phyloP scores from a whole-genome alignment of 2,329 filamentous ascomycete species.

The Alternaria sp. region DNA sequence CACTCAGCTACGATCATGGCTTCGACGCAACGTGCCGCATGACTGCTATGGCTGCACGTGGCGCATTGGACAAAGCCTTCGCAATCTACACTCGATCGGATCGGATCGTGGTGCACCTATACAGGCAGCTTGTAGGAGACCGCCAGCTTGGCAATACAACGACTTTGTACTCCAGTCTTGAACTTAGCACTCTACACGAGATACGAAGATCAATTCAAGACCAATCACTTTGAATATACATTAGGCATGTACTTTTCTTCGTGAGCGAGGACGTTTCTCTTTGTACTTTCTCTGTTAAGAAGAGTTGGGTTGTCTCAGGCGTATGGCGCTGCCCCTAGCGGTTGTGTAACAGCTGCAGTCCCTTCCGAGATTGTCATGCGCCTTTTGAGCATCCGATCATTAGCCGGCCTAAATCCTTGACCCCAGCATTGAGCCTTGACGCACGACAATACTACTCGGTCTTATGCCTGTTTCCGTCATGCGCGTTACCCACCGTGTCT shows the following conservation, averaged over 20 bases:
- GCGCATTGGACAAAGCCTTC: not conserved
- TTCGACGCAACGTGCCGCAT: not conserved
- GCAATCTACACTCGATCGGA: not conserved
- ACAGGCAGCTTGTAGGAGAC: not conserved
- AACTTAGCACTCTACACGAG: not conserved
- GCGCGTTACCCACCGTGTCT: slow-evolving; percentile 1
- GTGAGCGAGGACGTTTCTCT: not conserved
- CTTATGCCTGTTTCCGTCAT: slow-evolving; percentile 7
- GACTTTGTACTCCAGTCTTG: not conserved
- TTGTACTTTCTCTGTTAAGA: not conserved
- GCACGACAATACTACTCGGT: slow-evolving; percentile 3
- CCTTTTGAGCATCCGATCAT: slow-evolving; percentile 5
- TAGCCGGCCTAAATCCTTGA: slow-evolving; percentile 8
- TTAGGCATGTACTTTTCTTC: not conserved
- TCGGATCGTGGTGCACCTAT: not conserved
- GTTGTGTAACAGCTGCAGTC: not conserved
- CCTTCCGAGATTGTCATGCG: not conserved
- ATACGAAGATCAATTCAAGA: not conserved
- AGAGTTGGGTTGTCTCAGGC: not conserved
- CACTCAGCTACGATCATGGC: not conserved
- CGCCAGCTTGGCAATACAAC: not conserved
- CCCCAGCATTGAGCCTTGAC: not conserved
- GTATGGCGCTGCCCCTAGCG: not conserved
- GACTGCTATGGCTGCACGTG: not conserved
- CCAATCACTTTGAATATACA: not conserved